Conservation (phyloP, 345 rosid species). For the Lepidium didymum region DNA sequence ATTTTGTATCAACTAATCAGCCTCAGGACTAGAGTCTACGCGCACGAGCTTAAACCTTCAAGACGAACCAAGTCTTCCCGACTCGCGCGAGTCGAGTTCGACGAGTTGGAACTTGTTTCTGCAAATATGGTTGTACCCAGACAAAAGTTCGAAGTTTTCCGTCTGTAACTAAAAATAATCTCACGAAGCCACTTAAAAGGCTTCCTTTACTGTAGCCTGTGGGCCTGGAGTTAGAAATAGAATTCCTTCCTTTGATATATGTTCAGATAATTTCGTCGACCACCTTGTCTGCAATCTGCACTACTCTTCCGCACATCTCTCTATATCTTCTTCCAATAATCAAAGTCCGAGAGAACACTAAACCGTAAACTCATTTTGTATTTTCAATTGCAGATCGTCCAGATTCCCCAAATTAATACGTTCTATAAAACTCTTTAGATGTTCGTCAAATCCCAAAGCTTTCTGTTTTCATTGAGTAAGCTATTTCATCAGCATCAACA, state of each 20-base stretch:
- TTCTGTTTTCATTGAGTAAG: slow-evolving; percentile 14
- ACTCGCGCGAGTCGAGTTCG: neutral
- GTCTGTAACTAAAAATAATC: neutral
- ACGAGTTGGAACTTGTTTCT: neutral
- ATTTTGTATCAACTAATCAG: neutral
- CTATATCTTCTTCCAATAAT: neutral
- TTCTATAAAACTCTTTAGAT: neutral
- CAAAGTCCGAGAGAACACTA: neutral
- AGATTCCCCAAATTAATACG: neutral
- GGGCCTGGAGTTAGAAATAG: neutral
- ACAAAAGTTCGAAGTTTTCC: slow-evolving; percentile 4
- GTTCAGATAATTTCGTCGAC: slow-evolving; percentile 25
- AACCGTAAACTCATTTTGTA: neutral
- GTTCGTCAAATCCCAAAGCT: slow-evolving; percentile 27
- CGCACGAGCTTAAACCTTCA: neutral
- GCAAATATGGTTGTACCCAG: neutral
- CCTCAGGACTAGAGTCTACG: neutral
- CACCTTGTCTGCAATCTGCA: slow-evolving; percentile 10
- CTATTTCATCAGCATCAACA: slow-evolving; percentile 39
- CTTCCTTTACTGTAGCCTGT: slow-evolving; percentile 4
- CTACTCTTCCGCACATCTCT: neutral
- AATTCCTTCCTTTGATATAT: neutral
- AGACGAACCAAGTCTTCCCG: neutral
- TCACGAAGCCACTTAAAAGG: slow-evolving; percentile 11
- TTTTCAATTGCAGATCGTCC: neutral